A percentile compares a stretch with the other conserved stretches of the same genome.
Conservation (phyloP, 2,329 filamentous ascomycete genomes). For the Bisporella sp. region DNA sequence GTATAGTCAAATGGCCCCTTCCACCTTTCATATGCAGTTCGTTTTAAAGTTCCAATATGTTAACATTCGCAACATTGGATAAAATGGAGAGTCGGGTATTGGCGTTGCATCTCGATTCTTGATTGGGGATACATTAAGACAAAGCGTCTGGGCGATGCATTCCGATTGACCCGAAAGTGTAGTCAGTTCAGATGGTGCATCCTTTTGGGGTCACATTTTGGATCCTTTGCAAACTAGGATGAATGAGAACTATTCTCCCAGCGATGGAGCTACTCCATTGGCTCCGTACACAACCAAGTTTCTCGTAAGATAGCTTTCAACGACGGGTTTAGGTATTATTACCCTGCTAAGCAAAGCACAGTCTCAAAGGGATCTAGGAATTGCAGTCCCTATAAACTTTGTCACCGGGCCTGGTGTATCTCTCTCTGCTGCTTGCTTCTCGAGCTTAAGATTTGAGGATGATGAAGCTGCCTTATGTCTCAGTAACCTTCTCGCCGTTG, state of each 20-base stretch:
- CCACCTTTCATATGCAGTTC: no score
- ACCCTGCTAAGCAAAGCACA: constrained; percentile 4
- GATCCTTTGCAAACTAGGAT: constrained; percentile 22
- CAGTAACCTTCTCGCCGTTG: constrained; percentile 54
- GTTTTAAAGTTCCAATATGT: no score
- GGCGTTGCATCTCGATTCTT: no score
- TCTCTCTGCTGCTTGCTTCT: constrained; percentile 52
- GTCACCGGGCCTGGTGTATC: constrained; percentile 50
- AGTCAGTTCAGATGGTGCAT: no score
- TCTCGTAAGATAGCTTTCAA: constrained; percentile 13
- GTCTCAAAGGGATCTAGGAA: constrained; percentile 55
- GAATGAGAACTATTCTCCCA: constrained; percentile 34
- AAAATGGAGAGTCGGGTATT: no score
- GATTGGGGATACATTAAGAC: no score
- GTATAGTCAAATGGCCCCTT: no score
- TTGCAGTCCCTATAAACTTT: constrained; percentile 55
- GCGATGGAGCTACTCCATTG: constrained; percentile 27
- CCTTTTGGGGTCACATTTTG: no score
- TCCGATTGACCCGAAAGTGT: no score
- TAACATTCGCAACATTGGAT: no score
- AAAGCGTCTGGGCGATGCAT: no score
- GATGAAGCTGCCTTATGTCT: constrained; percentile 45
- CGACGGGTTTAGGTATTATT: neutral
- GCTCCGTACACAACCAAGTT: constrained; percentile 24
- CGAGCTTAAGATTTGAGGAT: constrained; percentile 44